These are phyloP conservation scores for Epichloe bromicola DNA, from an alignment of 2,329 filamentous ascomycete species.

Conservation along the genomic window DNA sequence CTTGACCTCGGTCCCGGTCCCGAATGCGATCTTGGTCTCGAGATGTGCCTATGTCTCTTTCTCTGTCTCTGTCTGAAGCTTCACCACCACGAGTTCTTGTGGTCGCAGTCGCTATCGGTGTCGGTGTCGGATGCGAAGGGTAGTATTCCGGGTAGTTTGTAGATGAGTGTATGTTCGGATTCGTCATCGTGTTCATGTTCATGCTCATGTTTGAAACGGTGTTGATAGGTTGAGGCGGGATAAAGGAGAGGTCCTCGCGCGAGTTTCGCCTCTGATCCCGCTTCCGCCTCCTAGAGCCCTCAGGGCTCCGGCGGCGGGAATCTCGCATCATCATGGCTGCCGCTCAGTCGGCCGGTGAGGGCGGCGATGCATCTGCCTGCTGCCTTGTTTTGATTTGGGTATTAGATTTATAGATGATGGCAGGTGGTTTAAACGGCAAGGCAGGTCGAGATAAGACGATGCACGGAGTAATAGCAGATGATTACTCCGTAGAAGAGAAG, in stretches of 20 bases:
- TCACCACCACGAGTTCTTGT: conserved; percentile 1
- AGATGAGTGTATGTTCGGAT: conserved; percentile 2
- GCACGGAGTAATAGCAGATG: neutral
- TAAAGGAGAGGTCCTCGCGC: conserved; percentile 15
- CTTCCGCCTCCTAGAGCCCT: conserved; percentile 38
- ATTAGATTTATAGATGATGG: neutral
- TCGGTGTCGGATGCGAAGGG: conserved; percentile 6
- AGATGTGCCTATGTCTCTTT: neutral
- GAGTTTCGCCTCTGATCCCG: conserved; percentile 19
- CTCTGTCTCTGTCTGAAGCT: neutral
- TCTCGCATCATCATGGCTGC: conserved; percentile 42
- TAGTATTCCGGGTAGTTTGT: conserved; percentile 1
- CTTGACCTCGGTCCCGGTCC: neutral
- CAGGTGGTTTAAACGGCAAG: neutral
- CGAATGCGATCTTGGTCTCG: neutral
- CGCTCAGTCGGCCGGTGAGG: conserved; percentile 11
- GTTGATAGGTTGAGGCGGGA: conserved; percentile 10
- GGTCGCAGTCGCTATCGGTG: conserved; percentile 5
- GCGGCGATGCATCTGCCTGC: conserved; percentile 5
- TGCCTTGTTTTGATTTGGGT: conserved; percentile 1
- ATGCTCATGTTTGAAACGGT: conserved; percentile 7
- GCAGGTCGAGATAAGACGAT: neutral
- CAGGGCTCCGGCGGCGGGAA: conserved; percentile 42
- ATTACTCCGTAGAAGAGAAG: neutral
- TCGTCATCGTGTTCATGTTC: neutral